Evolutionary conservation across 176 grass and related monocot species (phyloP).

Genomic region (Puccinellia tenuiflora): DNA sequence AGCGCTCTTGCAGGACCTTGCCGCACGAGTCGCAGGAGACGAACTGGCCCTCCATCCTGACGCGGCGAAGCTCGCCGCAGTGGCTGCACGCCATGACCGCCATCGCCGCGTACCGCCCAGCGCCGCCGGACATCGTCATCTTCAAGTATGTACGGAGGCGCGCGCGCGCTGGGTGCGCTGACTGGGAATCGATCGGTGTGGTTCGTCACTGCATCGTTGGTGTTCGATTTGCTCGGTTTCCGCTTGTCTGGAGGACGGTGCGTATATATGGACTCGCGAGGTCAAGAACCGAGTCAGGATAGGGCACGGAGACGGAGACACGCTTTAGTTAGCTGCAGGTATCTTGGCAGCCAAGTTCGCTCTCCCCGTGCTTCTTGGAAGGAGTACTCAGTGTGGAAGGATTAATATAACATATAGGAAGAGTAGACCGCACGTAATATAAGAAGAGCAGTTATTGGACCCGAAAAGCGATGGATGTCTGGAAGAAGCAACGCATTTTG

Average conservation of each 20-base stretch:
- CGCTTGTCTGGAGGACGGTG: not conserved
- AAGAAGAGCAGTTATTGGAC: not conserved
- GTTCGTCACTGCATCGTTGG: not conserved
- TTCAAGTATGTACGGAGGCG: not conserved
- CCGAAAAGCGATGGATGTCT: not conserved
- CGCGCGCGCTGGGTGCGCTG: not conserved
- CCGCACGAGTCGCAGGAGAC: slow-evolving; percentile 33
- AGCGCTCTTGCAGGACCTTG: slow-evolving; percentile 20
- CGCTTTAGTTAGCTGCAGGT: not conserved
- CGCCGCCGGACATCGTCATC: not conserved
- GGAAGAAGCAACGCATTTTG: not conserved
- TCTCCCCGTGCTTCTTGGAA: not conserved
- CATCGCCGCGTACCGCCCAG: not conserved
- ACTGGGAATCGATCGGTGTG: not conserved
- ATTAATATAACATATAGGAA: not conserved
- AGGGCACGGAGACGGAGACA: not conserved
- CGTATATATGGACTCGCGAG: not conserved
- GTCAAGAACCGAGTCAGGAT: not conserved
- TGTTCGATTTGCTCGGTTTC: not conserved
- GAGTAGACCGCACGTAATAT: not conserved
- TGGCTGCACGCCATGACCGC: slow-evolving; percentile 8
- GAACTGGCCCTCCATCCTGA: slow-evolving; percentile 26
- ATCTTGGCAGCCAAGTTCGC: slow-evolving; percentile 26
- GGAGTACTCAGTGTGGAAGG: not conserved
- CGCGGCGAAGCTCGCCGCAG: slow-evolving; percentile 27